Evolutionary conservation across 176 grass and related monocot genomes (phyloP).

Genomic region (sorghum (Sorghum bicolor)): DNA sequence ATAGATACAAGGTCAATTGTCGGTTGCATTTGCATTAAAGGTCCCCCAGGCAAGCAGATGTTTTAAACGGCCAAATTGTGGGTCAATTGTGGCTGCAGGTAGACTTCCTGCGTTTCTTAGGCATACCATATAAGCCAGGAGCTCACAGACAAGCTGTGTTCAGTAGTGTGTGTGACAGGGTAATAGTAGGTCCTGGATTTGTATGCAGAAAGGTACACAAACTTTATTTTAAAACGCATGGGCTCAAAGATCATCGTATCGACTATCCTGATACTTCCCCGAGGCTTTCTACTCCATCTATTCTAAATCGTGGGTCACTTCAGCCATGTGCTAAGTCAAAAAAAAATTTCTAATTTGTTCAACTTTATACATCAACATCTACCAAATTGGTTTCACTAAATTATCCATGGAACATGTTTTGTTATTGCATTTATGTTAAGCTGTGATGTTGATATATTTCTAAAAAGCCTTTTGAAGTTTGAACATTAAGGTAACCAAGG

Average conservation of each 20-base stretch:
- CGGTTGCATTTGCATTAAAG: background rate
- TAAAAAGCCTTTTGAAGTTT: background rate
- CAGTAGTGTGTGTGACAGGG: background rate
- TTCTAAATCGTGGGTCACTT: background rate
- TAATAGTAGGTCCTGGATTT: conserved; percentile 10
- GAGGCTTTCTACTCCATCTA: background rate
- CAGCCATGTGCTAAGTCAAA: background rate
- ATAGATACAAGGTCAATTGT: background rate
- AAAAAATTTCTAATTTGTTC: too few species aligned
- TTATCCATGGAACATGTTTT: background rate
- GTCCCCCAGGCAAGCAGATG: background rate
- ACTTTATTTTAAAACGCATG: background rate
- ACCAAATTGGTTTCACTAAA: background rate
- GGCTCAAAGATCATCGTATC: background rate
- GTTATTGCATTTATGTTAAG: background rate
- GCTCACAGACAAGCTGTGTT: background rate
- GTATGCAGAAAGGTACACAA: conserved; percentile 22
- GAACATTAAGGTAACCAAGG: background rate
- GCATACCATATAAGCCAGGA: background rate
- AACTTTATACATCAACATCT: background rate
- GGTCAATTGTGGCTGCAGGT: conserved; percentile 15
- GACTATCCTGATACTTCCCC: background rate
- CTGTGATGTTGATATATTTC: background rate
- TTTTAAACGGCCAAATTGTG: too few species aligned
- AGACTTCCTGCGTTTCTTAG: background rate